Evolutionary conservation across 352 stramenopile species (phyloP), one percentile per base, ranked within the genome.

Genomic region (Pythium grandisporangium): DNA sequence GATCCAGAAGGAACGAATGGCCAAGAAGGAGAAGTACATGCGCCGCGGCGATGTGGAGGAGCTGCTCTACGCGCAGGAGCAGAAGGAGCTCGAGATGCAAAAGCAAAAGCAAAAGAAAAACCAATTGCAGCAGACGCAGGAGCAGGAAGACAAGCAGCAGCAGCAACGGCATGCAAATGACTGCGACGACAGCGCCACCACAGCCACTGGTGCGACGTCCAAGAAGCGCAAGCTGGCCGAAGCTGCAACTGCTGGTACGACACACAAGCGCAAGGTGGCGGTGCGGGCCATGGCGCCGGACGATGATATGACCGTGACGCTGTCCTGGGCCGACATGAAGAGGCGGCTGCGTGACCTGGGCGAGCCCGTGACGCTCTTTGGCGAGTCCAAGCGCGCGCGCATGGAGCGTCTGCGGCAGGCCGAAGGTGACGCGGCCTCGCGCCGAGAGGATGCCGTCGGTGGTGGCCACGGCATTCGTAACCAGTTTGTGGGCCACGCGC

Each of bases 341-440:
- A 61, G 65, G 25, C 77, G 75, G 12, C 62, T 97, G 37, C 71
- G 89, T 7, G 69, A 84, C 36, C 45, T 95, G 12, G 76, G 81
- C 1, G 41, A 94, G 49, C 83, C 84, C 7, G 73, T 95, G 32
- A 91, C 81, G 32, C 59, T 96, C 4, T 97, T 96, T 60, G 84
- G 82, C 10, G 89, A 97, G 54, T 65, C 45, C 8, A 51, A 76
- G 41, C 47, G 48, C 27, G 58, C 63, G 27, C 74, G 89, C 23
- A 77, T 87, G 45, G 47, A 58, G 23, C 70, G 89, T 1, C 62
- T 97, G 25, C 70, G 66, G 7, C 37, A 45, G 14, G 61, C 71
- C 2, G 84, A 96, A 51, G 66, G 84, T 22, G 71, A 84, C 21
- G 64, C 61, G 7, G 77, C 71, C 5, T 60, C 68, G 5, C 70